These are phyloP conservation scores for Clonostachys chloroleuca DNA, from an alignment of 2,329 filamentous ascomycete genomes.

Conservation along the genomic window DNA sequence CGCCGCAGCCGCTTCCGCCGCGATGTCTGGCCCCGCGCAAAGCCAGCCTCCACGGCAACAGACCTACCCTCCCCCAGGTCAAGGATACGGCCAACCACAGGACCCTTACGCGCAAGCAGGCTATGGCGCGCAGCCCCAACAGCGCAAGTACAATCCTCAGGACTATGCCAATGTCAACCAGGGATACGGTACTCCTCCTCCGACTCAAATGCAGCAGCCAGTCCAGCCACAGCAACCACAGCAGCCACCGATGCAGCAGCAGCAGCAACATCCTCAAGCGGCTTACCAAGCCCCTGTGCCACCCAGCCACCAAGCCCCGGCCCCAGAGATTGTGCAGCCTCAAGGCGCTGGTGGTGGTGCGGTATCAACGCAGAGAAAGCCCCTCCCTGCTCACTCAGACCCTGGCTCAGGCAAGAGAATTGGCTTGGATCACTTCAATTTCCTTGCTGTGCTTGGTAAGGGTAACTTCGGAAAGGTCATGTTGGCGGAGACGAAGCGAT, in stretches of 20 bases:
- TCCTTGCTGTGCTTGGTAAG: constrained; percentile 95
- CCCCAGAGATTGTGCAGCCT: constrained; percentile 20
- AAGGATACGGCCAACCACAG: no score
- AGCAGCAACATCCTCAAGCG: constrained; percentile 25
- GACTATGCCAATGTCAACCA: constrained; percentile 64
- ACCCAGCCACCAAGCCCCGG: constrained; percentile 18
- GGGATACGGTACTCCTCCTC: constrained; percentile 29
- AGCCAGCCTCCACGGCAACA: constrained; percentile 23
- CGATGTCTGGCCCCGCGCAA: constrained; percentile 40
- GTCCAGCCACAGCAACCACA: constrained; percentile 21
- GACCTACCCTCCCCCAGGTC: not conserved
- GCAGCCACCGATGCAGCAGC: constrained; percentile 27
- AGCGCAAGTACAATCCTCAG: constrained; percentile 71
- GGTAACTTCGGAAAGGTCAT: constrained; percentile 99
- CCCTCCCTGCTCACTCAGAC: constrained; percentile 66
- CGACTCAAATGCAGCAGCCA: constrained; percentile 23
- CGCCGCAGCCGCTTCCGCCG: constrained; percentile 51
- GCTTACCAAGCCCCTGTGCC: constrained; percentile 14
- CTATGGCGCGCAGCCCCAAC: constrained; percentile 29
- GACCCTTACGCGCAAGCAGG: constrained; percentile 26
- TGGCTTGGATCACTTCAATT: constrained; percentile 97
- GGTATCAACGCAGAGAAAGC: constrained; percentile 41
- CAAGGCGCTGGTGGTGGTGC: constrained; percentile 22
- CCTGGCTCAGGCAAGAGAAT: constrained; percentile 78
- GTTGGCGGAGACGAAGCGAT: constrained; percentile 93